Percentiles rank a stretch among this genome's conserved stretches.
phyloP scores from a whole-genome alignment of 2,329 filamentous ascomycete genomes.

The Alternaria brassicae region DNA sequence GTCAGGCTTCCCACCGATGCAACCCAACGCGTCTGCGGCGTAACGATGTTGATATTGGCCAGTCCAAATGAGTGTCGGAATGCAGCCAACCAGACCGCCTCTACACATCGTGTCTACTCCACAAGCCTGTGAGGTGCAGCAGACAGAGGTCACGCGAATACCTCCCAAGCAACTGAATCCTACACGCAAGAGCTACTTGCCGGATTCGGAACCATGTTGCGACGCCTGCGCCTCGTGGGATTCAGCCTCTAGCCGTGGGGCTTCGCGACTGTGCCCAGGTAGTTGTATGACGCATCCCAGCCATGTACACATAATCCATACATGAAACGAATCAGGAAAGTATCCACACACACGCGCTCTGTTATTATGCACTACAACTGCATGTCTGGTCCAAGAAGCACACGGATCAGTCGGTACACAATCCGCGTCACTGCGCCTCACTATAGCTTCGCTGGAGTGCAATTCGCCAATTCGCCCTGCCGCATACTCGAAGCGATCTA shows the following conservation, averaged over 20 bases:
- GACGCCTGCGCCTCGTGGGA: constrained; percentile 9
- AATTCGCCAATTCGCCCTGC: constrained; percentile 1
- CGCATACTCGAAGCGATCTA: constrained; percentile 8
- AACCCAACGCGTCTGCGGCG: constrained; percentile 13
- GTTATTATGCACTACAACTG: not conserved
- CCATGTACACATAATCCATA: not conserved
- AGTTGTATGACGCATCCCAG: constrained; percentile 3
- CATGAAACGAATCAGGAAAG: not conserved
- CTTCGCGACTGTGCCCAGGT: constrained; percentile 3
- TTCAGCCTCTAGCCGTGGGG: constrained; percentile 11
- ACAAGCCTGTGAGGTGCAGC: constrained; percentile 2
- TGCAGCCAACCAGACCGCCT: not conserved
- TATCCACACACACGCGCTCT: not conserved
- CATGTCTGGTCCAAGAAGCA: not conserved
- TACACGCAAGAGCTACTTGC: constrained; percentile 2
- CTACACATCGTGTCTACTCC: not conserved
- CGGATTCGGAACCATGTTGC: constrained; percentile 14
- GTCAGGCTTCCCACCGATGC: constrained; percentile 14
- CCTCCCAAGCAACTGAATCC: constrained; percentile 6
- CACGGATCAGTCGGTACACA: constrained; percentile 10
- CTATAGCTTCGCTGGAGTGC: not conserved
- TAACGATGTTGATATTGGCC: constrained; percentile 2
- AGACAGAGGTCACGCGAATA: not conserved
- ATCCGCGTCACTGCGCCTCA: constrained; percentile 9
- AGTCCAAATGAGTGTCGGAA: not conserved